Base-by-base conservation (phyloP, 2,329 filamentous ascomycete genomes). In the Paraphaeosphaeria minitans region DNA sequence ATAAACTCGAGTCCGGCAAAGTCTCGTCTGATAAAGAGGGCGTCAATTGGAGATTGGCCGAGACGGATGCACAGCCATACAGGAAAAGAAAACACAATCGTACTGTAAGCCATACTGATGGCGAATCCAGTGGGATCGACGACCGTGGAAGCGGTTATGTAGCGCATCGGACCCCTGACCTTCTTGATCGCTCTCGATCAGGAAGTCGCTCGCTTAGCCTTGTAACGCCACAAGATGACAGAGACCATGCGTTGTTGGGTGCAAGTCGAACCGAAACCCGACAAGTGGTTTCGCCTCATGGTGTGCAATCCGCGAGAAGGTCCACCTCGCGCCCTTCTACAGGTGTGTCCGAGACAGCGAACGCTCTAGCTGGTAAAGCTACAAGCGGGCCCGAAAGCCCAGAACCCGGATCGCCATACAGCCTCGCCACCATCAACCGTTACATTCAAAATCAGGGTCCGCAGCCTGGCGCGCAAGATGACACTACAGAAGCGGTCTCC, bases 201-300 rank as follows among this genome's bases (percentile, higher is more conserved):
- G 39, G n/a, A 8, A 45, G 39, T 13, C 51, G 51, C 29, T 53
- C 51, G 7, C 51, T 53, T 37, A 45, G 41, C 24, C 51, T 53
- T 22, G 51, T 53, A 12, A 45, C n/a, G 41, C 51, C 51, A 27
- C 51, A 53, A 46, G 51, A 53, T n/a, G 51, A 45, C 8, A 43
- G 51, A 21, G 51, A 53, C n/a, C 51, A 35, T 16, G 51, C 51
- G 16, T 16, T 53, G 10, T 16, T 53, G 9, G 51, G 51, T 12
- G 35, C 31, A 13, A n/a, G 13, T 35, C 27, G 39, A 13, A 41
- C 13, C 13, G 41, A 53, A 19, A 27, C 35, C 6, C 19, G 27
- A 14, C 27, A 29, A 19, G 12, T 13, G 14, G 8, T 33, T 19
- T 42, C 50, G n/a, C 50, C 37, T 31, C 21, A 21, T 31, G 24